Base-by-base conservation (phyloP, 1,139 yeast species). In the Saccharomyces hybrid region DNA sequence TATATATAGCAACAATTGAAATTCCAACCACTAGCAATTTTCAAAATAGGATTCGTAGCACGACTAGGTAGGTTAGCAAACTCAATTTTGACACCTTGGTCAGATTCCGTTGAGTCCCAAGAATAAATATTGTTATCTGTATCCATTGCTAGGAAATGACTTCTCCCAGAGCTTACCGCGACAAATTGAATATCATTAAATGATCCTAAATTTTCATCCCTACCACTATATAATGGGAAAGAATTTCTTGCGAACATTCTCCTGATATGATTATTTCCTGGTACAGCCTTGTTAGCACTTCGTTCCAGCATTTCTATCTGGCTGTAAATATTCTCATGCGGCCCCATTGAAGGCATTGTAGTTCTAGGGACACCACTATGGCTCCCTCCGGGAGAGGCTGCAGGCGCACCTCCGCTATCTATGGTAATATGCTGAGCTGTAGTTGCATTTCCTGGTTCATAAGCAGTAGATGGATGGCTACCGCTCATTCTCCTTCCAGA, bases 21-120 rank as follows among this genome's bases (percentile, higher is more conserved):
- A 55, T 80, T 77, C 95, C 95, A 87, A 0, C 95, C 95, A 28
- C 89, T 85, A 23, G 76, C 75, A 9, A 84, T 77, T 62, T 79
- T 81, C 48, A 73, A 59, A 4, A 82, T 73, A 6, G 71, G 70
- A 52, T 68, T 62, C 0, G 66, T 63, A 4, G 53, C 55, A 11
- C 54, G 56, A 2, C 52, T 9, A 5, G 65, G 66, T 26, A 66
- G 38, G 3, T 62, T 66, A 2, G 62, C 57, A 58, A 86, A 82
- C 5, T 56, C 64, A 42, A 86, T 59, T 49, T 67, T 69, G 2
- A 82, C 76, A 0, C 89, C 93, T 48, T 63, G 66, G 30, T 72
- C 68, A 7, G 73, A 70, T 5, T 71, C 71, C 0, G 67, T 61
- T 34, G 75, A 70, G 64, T 86, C 95, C 91, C 93, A 86, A 0